Base-by-base conservation (phyloP, 371 early-diverging fungal genomes). In the Mortierella sp. region DNA sequence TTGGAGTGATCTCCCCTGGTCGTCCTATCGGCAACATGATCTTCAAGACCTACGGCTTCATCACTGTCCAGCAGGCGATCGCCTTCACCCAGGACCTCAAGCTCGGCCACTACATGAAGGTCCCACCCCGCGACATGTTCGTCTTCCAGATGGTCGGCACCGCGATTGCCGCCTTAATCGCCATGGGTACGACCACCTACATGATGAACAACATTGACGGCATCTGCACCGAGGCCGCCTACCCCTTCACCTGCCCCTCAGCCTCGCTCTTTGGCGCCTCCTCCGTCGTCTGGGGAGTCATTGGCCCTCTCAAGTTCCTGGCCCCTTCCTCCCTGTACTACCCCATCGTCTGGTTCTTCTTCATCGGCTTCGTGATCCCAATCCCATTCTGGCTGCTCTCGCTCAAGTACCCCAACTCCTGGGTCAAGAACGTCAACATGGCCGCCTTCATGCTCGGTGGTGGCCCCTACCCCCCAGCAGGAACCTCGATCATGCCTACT, bases 231-330 rank as follows among this genome's bases (percentile, higher is more conserved):
- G 68, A 75, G 50, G 69, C 74, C 1, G 87, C 70, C 6, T 76
- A 74, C 31, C 84, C 79, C 7, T 86, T 85, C 74, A 79, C 86
- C n/a, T 80, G 84, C 71, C 79, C 75, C 16, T 80, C 73, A 26
- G 73, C 86, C n/a, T 73, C 86, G 45, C 68, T 80, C 24, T 87
- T 88, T 52, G 79, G 86, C 65, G 82, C 84, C n/a, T 84, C 87
- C 5, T 79, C 87, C 8, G 85, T 88, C 45, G 79, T 87, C 37
- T 95, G 93, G 79, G 95, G 95, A 65, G 89, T 92, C 4, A 88
- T 95, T n/a, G 95, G 95, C 11, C 95, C 96, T 14, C 68, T 85
- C 29, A 88, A 86, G 58, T 91, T 93, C 90, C 93, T 94, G 78
- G 90, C 94, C 9, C 85, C 88, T 1, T 86, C 77, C 2, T 90